Conservation (phyloP, 345 rosid genomes). For the Populus davidiana region DNA sequence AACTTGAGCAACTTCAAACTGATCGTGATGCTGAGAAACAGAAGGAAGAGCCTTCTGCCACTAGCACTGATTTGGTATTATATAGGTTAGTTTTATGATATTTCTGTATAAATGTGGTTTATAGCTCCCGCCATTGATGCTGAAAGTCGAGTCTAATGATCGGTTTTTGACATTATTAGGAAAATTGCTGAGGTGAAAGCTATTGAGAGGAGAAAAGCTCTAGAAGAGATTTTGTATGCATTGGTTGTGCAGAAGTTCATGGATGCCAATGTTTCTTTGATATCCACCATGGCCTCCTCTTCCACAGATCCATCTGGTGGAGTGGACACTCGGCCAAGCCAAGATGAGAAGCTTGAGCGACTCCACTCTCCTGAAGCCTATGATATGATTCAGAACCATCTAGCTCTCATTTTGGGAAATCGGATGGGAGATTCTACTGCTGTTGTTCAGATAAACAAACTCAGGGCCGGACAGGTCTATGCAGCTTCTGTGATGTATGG, state of each 20-base stretch:
- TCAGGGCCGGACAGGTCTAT: conserved; percentile 95
- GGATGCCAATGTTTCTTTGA: conserved; percentile 79
- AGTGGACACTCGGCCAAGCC: conserved; percentile 64
- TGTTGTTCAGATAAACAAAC: conserved; percentile 76
- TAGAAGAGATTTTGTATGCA: conserved; percentile 88
- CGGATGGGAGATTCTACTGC: conserved; percentile 52
- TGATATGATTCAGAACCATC: conserved; percentile 96
- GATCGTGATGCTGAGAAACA: conserved; percentile 69
- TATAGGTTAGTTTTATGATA: conserved; percentile 55
- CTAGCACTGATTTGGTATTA: conserved; percentile 75
- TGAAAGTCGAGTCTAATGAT: not conserved
- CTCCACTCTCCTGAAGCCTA: conserved; percentile 89
- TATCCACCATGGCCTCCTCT: conserved; percentile 55
- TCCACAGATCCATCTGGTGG: conserved; percentile 51
- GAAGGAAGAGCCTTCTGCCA: conserved; percentile 57
- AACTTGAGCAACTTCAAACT: conserved; percentile 88
- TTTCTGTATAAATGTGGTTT: not conserved
- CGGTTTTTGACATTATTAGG: conserved; percentile 36
- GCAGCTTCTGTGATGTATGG: conserved; percentile 99
- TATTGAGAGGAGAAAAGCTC: conserved; percentile 65
- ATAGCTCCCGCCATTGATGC: not conserved
- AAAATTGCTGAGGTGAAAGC: conserved; percentile 96
- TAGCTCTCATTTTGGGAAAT: conserved; percentile 73
- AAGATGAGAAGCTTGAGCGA: conserved; percentile 59
- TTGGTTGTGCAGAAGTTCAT: conserved; percentile 88